These are phyloP conservation scores for Osmozyma mogii DNA, from an alignment of 805 yeast genomes.

Conservation along the genomic window DNA sequence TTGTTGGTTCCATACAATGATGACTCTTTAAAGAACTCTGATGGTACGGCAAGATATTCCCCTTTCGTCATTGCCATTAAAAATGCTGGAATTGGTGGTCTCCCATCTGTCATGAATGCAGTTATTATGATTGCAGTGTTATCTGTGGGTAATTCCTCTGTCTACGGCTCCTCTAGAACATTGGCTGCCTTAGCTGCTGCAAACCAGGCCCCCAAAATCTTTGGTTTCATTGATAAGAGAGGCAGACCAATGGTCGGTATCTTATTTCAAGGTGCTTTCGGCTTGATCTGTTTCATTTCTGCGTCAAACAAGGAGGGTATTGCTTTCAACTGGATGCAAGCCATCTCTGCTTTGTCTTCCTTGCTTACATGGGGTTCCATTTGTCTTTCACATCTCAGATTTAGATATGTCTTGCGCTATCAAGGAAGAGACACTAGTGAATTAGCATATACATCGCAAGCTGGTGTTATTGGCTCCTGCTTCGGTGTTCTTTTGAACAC, in stretches of 20 bases:
- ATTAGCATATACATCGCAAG: slow-evolving; percentile 56
- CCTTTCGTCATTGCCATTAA: slow-evolving; percentile 71
- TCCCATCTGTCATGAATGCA: slow-evolving; percentile 68
- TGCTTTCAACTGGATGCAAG: slow-evolving; percentile 41
- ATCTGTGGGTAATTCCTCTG: slow-evolving; percentile 56
- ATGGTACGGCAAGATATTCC: slow-evolving; percentile 47
- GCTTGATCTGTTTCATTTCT: slow-evolving; percentile 38
- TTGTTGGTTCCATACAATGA: slow-evolving; percentile 54
- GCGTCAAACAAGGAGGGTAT: slow-evolving; percentile 33
- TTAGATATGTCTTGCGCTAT: slow-evolving; percentile 50
- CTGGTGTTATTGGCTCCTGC: slow-evolving; percentile 61
- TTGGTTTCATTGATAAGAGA: slow-evolving; percentile 40
- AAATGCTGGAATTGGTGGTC: slow-evolving; percentile 51
- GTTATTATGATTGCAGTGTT: slow-evolving; percentile 59
- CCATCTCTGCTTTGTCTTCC: slow-evolving; percentile 42
- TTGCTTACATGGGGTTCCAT: slow-evolving; percentile 46
- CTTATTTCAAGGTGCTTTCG: slow-evolving; percentile 29
- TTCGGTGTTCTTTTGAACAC: slow-evolving; percentile 53
- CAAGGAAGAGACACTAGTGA: slow-evolving; percentile 69
- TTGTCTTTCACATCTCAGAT: slow-evolving; percentile 35
- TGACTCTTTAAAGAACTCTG: slow-evolving; percentile 41
- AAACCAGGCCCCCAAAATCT: slow-evolving; percentile 53
- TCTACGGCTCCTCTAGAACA: slow-evolving; percentile 66
- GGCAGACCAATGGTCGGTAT: slow-evolving; percentile 46
- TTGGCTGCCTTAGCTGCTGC: slow-evolving; percentile 61